Evolutionary conservation across 768 basidiomycete species (phyloP), one percentile per base, ranked within the genome.

Genomic region (Tulasnella sp.): DNA sequence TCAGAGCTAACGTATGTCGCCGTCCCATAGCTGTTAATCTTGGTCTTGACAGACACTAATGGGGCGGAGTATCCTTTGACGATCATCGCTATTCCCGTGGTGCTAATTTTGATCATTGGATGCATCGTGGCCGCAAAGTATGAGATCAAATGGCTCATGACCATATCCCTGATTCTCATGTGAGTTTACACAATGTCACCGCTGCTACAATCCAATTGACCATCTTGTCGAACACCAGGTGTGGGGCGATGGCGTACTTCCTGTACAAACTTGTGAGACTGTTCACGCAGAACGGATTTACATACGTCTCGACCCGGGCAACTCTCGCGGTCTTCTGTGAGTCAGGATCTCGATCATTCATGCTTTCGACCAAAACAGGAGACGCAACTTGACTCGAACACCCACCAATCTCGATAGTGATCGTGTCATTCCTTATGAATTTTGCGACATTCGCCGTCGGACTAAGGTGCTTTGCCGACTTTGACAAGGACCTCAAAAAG

Each of bases 211-310:
- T 31, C 48, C 15, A 15, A 38, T 15, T 15, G 5, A 38, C 15
- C 7, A 38, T 38, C 34, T 7, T 38, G 5, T 38, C 15, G 34
- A 38, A 38, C 15, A 38, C 34, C 73, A 90, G 91, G 87, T 66
- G 85, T 68, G 83, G 86, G 55, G 79, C 88, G 15, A 30, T 63
- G 52, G 61, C 65, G 15, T 66, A 64, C 54, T 12, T 59, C 89
- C 85, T 91, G 51, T 92, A 84, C 70, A 92, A 92, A 67, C 77
- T 92, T n/a, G 80, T 83, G 61, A 82, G 89, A 21, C 87, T 91
- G 73, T 92, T 86, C 67, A 72, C 80, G 24, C 85, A 87, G 2
- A 62, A 66, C 2, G 63, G 69, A 48, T 63, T 42, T 0, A 73
- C 77, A 63, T 92, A 92, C 65, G 65, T 69, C 22, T 81, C 85